Conservation (phyloP, 495 filamentous ascomycete genomes). For the Talaromyces stipitatus region DNA sequence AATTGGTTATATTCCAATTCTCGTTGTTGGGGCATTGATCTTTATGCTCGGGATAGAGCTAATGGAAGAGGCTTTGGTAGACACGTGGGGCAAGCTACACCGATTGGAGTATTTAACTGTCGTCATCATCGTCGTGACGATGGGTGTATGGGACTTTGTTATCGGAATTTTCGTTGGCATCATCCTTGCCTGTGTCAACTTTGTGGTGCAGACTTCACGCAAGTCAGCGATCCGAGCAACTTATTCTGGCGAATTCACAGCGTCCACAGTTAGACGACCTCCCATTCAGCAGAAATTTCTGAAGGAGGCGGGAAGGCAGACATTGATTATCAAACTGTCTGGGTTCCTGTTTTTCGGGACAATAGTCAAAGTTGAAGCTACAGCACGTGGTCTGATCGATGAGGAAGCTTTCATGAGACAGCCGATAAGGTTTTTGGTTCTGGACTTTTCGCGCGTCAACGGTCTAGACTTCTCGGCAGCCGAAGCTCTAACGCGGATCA, state of each 20-base stretch:
- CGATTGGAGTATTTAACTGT: constrained; percentile 83
- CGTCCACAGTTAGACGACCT: constrained; percentile 86
- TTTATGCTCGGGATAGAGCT: constrained; percentile 91
- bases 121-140: constrained; percentile 84
- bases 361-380: constrained; percentile 86
- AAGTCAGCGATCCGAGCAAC: constrained; percentile 80
- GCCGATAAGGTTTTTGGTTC: constrained; percentile 83
- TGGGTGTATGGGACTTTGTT: constrained; percentile 96
- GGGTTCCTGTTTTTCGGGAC: constrained; percentile 96
- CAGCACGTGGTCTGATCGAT: constrained; percentile 70
- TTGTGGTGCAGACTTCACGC: constrained; percentile 83
- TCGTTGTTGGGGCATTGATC: constrained; percentile 92
- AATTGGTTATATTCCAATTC: constrained; percentile 90
- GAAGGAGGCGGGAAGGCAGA: constrained; percentile 76
- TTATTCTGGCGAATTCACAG: constrained; percentile 77
- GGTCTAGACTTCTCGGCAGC: constrained; percentile 94
- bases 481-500: constrained; percentile 88
- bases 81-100: constrained; percentile 80
- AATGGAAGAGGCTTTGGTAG: constrained; percentile 75
- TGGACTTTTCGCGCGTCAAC: constrained; percentile 83
- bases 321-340: constrained; percentile 79
- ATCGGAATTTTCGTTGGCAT: constrained; percentile 88
- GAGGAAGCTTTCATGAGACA: constrained; percentile 67
- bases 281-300: constrained; percentile 83
- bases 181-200: constrained; percentile 80